These are phyloP conservation scores for Colletotrichum australisinense DNA, from an alignment of 2,329 filamentous ascomycete species.

Conservation along the genomic window DNA sequence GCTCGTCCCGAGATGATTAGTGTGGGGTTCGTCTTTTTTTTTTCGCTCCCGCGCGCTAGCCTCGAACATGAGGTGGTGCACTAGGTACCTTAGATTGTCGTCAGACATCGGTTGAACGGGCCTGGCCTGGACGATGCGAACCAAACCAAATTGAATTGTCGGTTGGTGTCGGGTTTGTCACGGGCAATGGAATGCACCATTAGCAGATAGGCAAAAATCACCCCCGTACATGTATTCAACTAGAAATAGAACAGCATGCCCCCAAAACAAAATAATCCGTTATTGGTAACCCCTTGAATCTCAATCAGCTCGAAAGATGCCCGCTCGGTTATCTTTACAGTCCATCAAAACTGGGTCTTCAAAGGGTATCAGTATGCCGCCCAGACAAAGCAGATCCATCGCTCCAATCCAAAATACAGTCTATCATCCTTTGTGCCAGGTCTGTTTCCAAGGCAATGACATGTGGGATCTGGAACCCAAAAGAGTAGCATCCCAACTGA, in stretches of 20 bases:
- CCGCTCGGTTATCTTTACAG: neutral
- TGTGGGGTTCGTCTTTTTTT: conserved; percentile 2
- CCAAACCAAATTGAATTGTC: neutral
- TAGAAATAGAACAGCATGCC: neutral
- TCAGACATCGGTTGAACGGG: neutral
- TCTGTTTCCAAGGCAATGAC: neutral
- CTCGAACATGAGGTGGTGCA: neutral
- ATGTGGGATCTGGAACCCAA: neutral
- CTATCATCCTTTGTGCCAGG: neutral
- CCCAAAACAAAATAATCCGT: neutral
- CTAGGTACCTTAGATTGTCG: too few relatives aligned
- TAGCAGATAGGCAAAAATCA: neutral
- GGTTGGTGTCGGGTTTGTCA: neutral
- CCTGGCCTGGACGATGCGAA: neutral
- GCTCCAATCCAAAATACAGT: neutral
- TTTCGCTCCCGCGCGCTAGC: conserved; percentile 22
- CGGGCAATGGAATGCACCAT: neutral
- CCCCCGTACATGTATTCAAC: neutral
- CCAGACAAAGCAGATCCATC: conserved; percentile 4
- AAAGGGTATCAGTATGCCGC: conserved; percentile 23
- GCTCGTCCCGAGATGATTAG: conserved; percentile 15
- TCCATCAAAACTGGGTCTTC: neutral
- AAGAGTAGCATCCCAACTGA: neutral
- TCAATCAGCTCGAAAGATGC: neutral
- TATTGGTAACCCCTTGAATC: neutral